phyloP scores from a whole-genome alignment of 2,329 filamentous ascomycete genomes.

The Massarina eburnea region DNA sequence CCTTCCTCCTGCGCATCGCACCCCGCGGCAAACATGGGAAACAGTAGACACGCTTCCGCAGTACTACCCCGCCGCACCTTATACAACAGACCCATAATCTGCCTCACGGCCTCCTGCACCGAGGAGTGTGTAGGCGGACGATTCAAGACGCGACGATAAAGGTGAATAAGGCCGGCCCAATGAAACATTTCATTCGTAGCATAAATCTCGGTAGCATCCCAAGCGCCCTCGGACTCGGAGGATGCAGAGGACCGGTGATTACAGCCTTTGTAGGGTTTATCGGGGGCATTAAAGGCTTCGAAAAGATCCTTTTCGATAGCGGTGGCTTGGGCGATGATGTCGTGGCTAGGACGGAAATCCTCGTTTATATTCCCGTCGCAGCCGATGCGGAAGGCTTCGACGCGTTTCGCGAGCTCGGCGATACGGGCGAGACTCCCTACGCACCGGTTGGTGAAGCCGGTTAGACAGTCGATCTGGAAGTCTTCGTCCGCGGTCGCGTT shows the following conservation, averaged over 20 bases:
- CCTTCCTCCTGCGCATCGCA: slow-evolving; percentile 65
- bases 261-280: slow-evolving; percentile 46
- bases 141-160: slow-evolving; percentile 72
- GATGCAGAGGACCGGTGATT: slow-evolving; percentile 41
- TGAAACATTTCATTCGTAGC: slow-evolving; percentile 79
- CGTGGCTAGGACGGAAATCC: slow-evolving; percentile 61
- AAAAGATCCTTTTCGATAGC: slow-evolving; percentile 63
- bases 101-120: slow-evolving; percentile 64
- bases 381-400: slow-evolving; percentile 66
- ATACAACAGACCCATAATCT: slow-evolving; percentile 64
- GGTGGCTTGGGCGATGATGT: slow-evolving; percentile 59
- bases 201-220: slow-evolving; percentile 65
- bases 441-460: slow-evolving; percentile 74
- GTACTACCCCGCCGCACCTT: slow-evolving; percentile 66
- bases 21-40: slow-evolving; percentile 81
- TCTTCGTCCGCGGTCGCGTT: slow-evolving; percentile 61
- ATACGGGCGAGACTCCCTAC: slow-evolving; percentile 71
- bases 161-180: slow-evolving; percentile 74
- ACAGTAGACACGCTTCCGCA: slow-evolving; percentile 74
- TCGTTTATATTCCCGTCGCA: slow-evolving; percentile 52
- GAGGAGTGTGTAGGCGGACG: slow-evolving; percentile 58
- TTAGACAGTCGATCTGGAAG: slow-evolving; percentile 75
- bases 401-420: slow-evolving; percentile 68
- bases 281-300: slow-evolving; percentile 48
- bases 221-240: slow-evolving; percentile 44